Evolutionary conservation across 2,329 filamentous ascomycete genomes (phyloP), one percentile per base, ranked within the genome.

Genomic region (Daldinia sp.): DNA sequence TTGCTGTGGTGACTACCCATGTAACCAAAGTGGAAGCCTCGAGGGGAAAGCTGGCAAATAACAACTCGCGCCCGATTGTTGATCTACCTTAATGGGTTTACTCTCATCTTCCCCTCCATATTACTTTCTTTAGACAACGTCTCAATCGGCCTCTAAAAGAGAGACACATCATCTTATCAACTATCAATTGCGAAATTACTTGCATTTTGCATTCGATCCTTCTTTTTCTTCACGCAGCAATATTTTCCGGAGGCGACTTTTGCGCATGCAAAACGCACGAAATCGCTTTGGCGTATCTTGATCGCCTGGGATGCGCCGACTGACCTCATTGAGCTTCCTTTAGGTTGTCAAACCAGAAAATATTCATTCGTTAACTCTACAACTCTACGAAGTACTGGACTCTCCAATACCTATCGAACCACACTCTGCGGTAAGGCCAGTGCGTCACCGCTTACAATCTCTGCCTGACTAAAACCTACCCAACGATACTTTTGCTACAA

Each of bases 1-100:
- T 73, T 73, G 70, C 70, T 61, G 61, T 72, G 64, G 70, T 62
- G 60, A 73, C 57, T 15, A 13, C 15, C 11, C 30, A 45, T 66
- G 55, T 48, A 58, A 61, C 61, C 23, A 25, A 3, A 41, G 45
- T 39, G 23, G 45, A 27, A 43, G 35, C 11, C 29, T 49, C 45
- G 17, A 58, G 35, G n/a, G n/a, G 13, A 23, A 49, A 34, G 27
- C 57, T 64, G 43, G 58, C 68, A 64, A 65, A 68, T 64, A 65
- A 67, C 55, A 68, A 55, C 43, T n/a, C 50, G 34, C 52, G 61
- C 27, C 53, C 50, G 34, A 45, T 73, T 73, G 70, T 72, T 73
- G 71, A 72, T 72, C 66, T 67, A 29, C 65, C 59, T 56, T 23
- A 61, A 61, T 29, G 17, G 50, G 61, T 59, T 67, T 60, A 54